Evolutionary conservation across 2,329 filamentous ascomycete genomes (phyloP).

Genomic region (Stenocarpella maydis): DNA sequence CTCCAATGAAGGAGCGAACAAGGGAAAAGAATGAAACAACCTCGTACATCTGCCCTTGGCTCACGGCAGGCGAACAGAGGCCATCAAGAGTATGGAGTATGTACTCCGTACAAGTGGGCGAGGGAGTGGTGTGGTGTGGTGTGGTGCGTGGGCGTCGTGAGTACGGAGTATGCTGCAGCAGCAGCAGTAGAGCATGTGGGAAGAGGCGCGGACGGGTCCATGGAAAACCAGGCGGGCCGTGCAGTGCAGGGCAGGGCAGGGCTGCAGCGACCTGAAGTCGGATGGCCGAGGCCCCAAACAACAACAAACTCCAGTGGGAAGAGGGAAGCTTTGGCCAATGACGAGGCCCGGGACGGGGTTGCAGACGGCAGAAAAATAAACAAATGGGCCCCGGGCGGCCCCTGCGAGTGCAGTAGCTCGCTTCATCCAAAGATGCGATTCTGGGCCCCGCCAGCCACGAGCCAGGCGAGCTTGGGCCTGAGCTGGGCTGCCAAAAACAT

Average conservation of each 20-base stretch:
- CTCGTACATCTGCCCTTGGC: conserved; percentile 12
- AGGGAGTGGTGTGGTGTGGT: background rate
- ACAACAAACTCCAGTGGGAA: background rate
- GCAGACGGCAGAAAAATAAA: conserved; percentile 25
- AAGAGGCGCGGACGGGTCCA: background rate
- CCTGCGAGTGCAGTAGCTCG: conserved; percentile 22
- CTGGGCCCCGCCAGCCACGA: conserved; percentile 7
- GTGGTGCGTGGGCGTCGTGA: background rate
- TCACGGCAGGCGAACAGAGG: conserved; percentile 23
- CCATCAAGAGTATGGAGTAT: background rate
- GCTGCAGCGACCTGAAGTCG: conserved; percentile 23
- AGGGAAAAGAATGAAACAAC: background rate
- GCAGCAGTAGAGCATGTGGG: background rate
- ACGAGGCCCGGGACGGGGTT: background rate
- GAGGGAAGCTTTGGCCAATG: conserved; percentile 22
- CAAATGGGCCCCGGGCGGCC: conserved; percentile 22
- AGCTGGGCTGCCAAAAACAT: background rate
- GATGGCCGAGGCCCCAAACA: conserved; percentile 10
- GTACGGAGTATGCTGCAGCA: no score
- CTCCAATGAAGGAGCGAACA: background rate
- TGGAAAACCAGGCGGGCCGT: background rate
- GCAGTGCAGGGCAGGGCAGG: background rate
- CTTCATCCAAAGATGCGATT: conserved; percentile 9
- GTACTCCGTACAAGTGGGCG: conserved; percentile 1
- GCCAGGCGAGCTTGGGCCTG: background rate